phyloP scores from a whole-genome alignment of 2,329 filamentous ascomycete genomes.

The Penicillium sp. region DNA sequence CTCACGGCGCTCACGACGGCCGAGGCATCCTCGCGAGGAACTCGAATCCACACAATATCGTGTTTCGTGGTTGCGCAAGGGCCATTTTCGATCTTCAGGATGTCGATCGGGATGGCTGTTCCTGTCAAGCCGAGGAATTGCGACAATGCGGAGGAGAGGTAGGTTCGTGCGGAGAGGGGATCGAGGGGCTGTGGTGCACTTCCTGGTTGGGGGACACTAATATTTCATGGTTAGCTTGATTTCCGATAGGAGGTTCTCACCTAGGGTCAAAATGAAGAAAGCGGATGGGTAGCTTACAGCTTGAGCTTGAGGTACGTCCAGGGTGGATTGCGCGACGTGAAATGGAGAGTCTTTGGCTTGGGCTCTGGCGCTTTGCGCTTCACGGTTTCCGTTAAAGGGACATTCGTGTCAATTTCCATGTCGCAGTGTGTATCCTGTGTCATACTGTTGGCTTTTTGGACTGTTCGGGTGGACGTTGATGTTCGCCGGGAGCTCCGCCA shows the following conservation, averaged over 20 bases:
- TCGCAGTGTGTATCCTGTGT: neutral
- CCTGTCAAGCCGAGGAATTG: conserved; percentile 49
- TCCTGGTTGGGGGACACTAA: conserved; percentile 30
- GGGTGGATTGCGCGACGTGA: conserved; percentile 43
- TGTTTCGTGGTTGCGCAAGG: neutral
- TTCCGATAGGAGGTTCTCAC: neutral
- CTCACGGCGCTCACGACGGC: conserved; percentile 45
- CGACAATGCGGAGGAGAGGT: conserved; percentile 46
- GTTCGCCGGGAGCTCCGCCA: neutral
- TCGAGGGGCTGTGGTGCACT: conserved; percentile 34
- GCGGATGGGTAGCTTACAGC: conserved; percentile 28
- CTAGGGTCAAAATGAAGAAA: neutral
- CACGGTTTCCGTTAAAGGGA: neutral
- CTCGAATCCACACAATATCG: conserved; percentile 41
- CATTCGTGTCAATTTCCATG: neutral
- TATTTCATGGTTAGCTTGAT: neutral
- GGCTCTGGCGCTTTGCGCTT: conserved; percentile 30
- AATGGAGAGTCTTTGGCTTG: conserved; percentile 24
- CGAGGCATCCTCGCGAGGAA: conserved; percentile 45
- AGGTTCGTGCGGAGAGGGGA: conserved; percentile 45
- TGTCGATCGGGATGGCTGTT: conserved; percentile 48
- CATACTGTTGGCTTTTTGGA: conserved; percentile 1
- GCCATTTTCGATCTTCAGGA: conserved; percentile 38
- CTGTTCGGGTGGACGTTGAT: neutral
- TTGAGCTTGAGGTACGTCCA: conserved; percentile 46